Conservation (phyloP, 2,329 filamentous ascomycete species). For the Sphaerostilbella broomeana region DNA sequence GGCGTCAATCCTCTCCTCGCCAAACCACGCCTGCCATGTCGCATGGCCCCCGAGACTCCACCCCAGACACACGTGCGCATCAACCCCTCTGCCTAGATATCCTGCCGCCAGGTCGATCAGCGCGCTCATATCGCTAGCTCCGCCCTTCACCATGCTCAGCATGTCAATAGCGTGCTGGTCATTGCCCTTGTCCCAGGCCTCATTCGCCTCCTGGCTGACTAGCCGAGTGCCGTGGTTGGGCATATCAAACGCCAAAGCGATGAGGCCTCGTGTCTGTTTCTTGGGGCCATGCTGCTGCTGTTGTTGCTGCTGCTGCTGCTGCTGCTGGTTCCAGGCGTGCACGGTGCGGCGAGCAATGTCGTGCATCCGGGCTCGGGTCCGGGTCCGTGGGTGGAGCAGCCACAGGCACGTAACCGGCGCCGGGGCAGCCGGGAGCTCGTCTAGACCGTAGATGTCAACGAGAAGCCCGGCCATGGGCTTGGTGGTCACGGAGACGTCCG, state of each 20-base stretch:
- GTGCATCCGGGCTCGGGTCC: slow-evolving; percentile 66
- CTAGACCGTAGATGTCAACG: slow-evolving; percentile 72
- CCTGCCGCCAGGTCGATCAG: slow-evolving; percentile 73
- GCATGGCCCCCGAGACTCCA: slow-evolving; percentile 83
- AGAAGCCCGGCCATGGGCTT: slow-evolving; percentile 72
- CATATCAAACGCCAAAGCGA: slow-evolving; percentile 85
- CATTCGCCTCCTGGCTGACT: slow-evolving; percentile 62
- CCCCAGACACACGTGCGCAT: slow-evolving; percentile 69
- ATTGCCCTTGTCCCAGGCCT: slow-evolving; percentile 75
- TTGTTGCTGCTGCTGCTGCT: slow-evolving; percentile 4
- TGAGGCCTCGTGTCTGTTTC: slow-evolving; percentile 47
- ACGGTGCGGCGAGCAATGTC: slow-evolving; percentile 65
- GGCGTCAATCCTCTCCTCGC: slow-evolving; percentile 70
- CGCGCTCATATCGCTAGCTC: slow-evolving; percentile 65
- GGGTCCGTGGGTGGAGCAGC: slow-evolving; percentile 77
- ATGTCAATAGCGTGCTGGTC: slow-evolving; percentile 82
- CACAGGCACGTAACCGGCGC: slow-evolving; percentile 71
- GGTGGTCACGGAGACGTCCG: slow-evolving; percentile 54
- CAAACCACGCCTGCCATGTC: slow-evolving; percentile 75
- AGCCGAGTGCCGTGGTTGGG: slow-evolving; percentile 79
- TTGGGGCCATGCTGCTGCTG: slow-evolving; percentile 4
- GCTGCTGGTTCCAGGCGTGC: slow-evolving; percentile 55
- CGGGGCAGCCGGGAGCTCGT: slow-evolving; percentile 54
- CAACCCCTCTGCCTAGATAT: slow-evolving; percentile 51
- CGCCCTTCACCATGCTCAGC: slow-evolving; percentile 70